Base-by-base conservation (phyloP, 345 rosid species). In the Gossypium raimondii region DNA sequence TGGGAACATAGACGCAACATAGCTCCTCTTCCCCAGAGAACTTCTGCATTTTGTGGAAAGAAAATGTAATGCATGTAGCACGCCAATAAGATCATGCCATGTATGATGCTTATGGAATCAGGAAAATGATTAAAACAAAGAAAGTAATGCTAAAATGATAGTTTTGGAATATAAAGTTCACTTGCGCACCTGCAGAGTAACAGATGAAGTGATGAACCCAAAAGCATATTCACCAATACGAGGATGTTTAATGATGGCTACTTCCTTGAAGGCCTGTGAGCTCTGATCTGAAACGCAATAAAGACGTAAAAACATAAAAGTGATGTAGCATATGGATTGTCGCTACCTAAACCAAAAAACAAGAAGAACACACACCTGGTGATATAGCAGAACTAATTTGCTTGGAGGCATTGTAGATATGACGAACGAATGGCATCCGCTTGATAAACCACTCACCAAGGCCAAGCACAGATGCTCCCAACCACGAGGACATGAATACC, bases 401-500 rank as follows among this genome's bases (percentile, higher is more conserved):
- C 89, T 95, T 95, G 72, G 99, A 95, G 25, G 99, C 98, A 78
- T 81, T 95, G 81, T 95, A 95, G 71, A 95, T 95, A 81, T 93
- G 99, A 52, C 98, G 98, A 79, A 93, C 90, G 73, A 95, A 90
- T 44, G 99, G 98, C 99, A 95, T 95, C 82, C 97, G 82, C 77
- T 93, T 95, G 87, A 95, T 95, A 80, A 95, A 93, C 99, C 99
- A 95, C 83, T 95, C 99, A 9, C 99, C 97, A 66, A 95, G 87
- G 78, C 93, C 82, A 47, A 95, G 88, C 71, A 95, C 94, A 59
- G 98, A 95, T 44, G 98, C 86, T 75, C 99, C 99, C 91, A 95
- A 82, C 99, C 99, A 95, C 17, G 99, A 95, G 61, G 99, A 93
- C 99, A 95, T 95, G 86, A 95, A 95, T 73, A 95, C 97, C 68